Percentiles rank a stretch among this genome's conserved stretches.
These are phyloP conservation scores for Sordariomycetes sp. DNA, from an alignment of 2,329 filamentous ascomycete genomes.

Conservation along the genomic window DNA sequence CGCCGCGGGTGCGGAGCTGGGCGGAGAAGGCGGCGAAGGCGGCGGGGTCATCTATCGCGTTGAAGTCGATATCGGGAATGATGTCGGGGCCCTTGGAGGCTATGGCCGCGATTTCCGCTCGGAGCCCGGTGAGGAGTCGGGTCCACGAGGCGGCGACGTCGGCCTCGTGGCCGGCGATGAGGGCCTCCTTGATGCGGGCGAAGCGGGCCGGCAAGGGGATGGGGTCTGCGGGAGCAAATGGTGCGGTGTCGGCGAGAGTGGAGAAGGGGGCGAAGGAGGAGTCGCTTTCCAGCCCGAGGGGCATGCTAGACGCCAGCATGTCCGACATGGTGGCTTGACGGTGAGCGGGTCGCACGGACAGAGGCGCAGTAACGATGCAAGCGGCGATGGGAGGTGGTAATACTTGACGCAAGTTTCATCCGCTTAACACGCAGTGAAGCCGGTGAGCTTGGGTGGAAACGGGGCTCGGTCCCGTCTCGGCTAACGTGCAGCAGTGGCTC, in stretches of 20 bases:
- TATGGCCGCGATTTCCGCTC: constrained; percentile 24
- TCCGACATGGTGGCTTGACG: background rate
- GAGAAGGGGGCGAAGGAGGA: background rate
- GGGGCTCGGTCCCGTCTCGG: background rate
- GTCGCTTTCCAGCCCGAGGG: background rate
- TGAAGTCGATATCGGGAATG: constrained; percentile 30
- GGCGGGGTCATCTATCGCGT: constrained; percentile 20
- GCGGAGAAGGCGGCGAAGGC: constrained; percentile 15
- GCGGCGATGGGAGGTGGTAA: too few relatives aligned
- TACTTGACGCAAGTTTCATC: too few relatives aligned
- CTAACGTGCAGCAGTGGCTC: background rate
- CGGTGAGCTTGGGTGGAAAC: background rate
- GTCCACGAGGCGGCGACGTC: constrained; percentile 26
- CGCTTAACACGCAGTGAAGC: background rate
- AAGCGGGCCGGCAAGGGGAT: constrained; percentile 3
- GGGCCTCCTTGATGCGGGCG: constrained; percentile 21
- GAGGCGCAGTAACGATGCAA: background rate
- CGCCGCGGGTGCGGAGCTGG: constrained; percentile 17
- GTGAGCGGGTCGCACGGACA: background rate
- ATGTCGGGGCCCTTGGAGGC: constrained; percentile 19
- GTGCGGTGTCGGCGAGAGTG: background rate
- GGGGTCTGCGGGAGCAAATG: background rate
- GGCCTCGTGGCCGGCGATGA: constrained; percentile 25
- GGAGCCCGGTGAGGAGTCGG: constrained; percentile 23
- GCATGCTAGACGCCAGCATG: background rate